A percentile compares a stretch with the other conserved stretches of the same genome.
phyloP scores from a whole-genome alignment of 805 yeast genomes.

The Candida nitratophila region DNA sequence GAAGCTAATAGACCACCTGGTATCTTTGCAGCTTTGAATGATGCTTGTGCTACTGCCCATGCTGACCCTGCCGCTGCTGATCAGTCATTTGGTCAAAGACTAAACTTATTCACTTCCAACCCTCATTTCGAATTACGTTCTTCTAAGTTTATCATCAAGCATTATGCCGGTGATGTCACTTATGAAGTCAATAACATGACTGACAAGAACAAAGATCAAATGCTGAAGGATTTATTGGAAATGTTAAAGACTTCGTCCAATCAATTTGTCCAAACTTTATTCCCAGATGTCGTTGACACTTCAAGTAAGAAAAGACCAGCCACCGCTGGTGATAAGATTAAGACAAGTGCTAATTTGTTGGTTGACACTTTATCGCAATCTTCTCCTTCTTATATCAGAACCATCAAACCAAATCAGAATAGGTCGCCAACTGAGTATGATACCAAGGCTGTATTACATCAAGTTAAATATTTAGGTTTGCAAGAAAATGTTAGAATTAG shows the following conservation, averaged over 20 bases:
- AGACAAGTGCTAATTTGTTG: conserved; percentile 80
- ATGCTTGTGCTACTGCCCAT: conserved; percentile 96
- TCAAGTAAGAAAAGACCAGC: conserved; percentile 79
- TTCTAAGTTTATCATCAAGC: conserved; percentile 83
- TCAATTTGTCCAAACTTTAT: conserved; percentile 48
- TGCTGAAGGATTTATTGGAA: conserved; percentile 82
- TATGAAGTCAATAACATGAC: conserved; percentile 88
- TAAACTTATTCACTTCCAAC: conserved; percentile 74
- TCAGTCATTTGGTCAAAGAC: conserved; percentile 88
- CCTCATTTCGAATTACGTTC: conserved; percentile 87
- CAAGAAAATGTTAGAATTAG: conserved; percentile 96
- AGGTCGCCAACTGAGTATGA: conserved; percentile 88
- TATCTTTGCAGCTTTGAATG: conserved; percentile 90
- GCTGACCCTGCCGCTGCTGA: conserved; percentile 97
- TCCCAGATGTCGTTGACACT: conserved; percentile 60
- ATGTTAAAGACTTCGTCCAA: conserved; percentile 67
- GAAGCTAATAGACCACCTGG: conserved; percentile 96
- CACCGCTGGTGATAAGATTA: conserved; percentile 93
- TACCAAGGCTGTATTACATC: conserved; percentile 84
- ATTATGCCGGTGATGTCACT: conserved; percentile 97
- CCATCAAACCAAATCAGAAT: conserved; percentile 94
- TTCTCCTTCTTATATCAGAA: conserved; percentile 94
- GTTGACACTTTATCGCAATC: conserved; percentile 86
- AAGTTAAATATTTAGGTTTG: conserved; percentile 89
- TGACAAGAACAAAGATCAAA: conserved; percentile 92